Base-by-base conservation (phyloP, 352 stramenopile genomes). In the Globisporangium ultimum region DNA sequence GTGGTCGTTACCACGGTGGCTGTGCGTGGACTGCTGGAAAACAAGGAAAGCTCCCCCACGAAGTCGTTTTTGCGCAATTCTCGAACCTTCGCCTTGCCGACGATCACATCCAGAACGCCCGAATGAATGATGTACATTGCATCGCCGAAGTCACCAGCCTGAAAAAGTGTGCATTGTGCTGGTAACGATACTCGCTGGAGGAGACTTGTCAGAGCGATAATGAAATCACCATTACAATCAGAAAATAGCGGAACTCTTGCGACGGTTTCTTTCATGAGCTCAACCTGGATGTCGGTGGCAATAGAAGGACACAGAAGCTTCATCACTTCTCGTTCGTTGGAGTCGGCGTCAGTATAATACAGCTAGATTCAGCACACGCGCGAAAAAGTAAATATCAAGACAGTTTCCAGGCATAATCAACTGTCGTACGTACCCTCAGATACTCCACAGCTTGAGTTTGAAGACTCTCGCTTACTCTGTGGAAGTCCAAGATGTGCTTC, bases 51-150 rank as follows among this genome's bases (percentile, higher is more conserved):
- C 43, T 93, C 84, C 3, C 84, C 84, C 41, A 93, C 83, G 52
- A 71, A 93, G n/a, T 66, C 68, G 4, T 73, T 74, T 56, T 91
- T 91, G 12, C 84, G 73, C 21, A 93, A 69, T 50, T 93, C 81
- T 5, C 84, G 84, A 1, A 93, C 74, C 15, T 74, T 89, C 2
- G 78, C 67, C 0, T 71, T 68, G 6, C 75, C 76, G 41, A 90
- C 70, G 41, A 88, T 66, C 1, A 90, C 71, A 22, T 78, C 74
- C 0, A 91, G 68, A 0, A 93, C 84, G 0, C 81, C 84, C 0
- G 84, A 85, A 34, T 91, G 71, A 17, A 93, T 68, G 48, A 93
- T 87, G 47, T 86, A 93, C 84, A 93, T 87, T 9, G 79, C 78
- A 28, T 91, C 80, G 7, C 83, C 83, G 6, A 61, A 53, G 11